Evolutionary conservation across 2,329 filamentous ascomycete genomes (phyloP), one percentile per base, ranked within the genome.

Genomic region (Raffaelea albimanens): DNA sequence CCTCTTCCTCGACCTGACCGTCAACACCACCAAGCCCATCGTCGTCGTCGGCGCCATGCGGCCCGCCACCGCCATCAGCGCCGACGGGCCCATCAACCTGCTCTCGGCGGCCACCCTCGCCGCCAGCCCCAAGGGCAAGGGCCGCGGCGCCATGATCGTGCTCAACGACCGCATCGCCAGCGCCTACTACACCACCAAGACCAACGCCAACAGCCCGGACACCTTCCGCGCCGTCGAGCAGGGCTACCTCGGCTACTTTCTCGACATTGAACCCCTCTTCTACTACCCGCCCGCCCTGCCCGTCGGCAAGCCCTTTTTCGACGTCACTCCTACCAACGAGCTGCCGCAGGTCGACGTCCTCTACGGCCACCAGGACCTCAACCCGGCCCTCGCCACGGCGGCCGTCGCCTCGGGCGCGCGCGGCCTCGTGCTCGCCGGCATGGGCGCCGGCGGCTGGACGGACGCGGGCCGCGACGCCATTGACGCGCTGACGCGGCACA

Each of bases 31-130:
- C 25, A 82, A 82, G 59, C 78, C 79, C 1, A 67, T 83, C 5
- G 69, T 82, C 4, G 57, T 78, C 21, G 78, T 79, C 2, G 79
- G 78, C 5, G 72, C 79, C 18, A 83, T 83, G 79, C 67, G 79
- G 10, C 79, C 79, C 4, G 72, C 77, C 0, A 81, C 78, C 0
- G 78, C 77, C 13, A 67, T 82, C 55, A 76, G 73, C 50, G 78
- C 80, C 16, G 80, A 83, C 51, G 80, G 80, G 0, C 78, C 77
- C 16, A 50, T 77, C 57, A 83, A 83, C 59, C 67, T 83, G 22
- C 71, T 78, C 39, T 72, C 78, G 58, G 75, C 78, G 13, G 76
- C 80, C 1, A 76, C 71, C 0, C 64, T 82, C 3, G 79, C 79
- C 1, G 67, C 64, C 1, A 67, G 63, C 29, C 61, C 67, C 2